phyloP scores from a whole-genome alignment of 306 rosid species.

The Parietaria judaica region DNA sequence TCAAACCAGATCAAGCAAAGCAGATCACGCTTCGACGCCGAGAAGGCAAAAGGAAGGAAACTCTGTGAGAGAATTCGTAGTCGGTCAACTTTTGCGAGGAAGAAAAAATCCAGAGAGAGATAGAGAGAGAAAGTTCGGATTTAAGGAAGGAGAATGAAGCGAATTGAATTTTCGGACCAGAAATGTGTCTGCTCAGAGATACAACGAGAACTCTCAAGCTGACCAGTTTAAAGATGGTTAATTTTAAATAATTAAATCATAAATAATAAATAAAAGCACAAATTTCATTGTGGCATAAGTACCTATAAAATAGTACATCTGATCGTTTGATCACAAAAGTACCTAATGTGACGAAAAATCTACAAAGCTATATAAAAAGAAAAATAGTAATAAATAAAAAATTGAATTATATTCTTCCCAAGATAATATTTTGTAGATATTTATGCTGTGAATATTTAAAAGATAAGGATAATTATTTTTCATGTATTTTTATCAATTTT shows the following conservation, averaged over 20 bases:
- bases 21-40: conserved; percentile 28
- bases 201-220: conserved; percentile 59
- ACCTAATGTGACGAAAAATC: no score
- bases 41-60: not conserved
- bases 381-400: not conserved
- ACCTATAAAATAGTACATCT: no score
- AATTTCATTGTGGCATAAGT: no score
- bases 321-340: no score
- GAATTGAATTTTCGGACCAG: conserved; percentile 41
- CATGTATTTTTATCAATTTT: no score
- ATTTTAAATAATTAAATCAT: no score
- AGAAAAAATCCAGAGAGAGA: not conserved
- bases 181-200: conserved; percentile 53
- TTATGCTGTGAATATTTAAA: no score
- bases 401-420: no score
- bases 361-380: no score
- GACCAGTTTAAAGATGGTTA: conserved; percentile 50
- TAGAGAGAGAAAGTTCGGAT: conserved; percentile 14
- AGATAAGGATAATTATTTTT: no score
- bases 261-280: no score
- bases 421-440: no score
- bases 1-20: conserved; percentile 34
- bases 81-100: not conserved
- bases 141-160: conserved; percentile 18
- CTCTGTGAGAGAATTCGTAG: not conserved